These are phyloP conservation scores for Botrytis fragariae DNA, from an alignment of 2,329 filamentous ascomycete genomes.

Conservation along the genomic window DNA sequence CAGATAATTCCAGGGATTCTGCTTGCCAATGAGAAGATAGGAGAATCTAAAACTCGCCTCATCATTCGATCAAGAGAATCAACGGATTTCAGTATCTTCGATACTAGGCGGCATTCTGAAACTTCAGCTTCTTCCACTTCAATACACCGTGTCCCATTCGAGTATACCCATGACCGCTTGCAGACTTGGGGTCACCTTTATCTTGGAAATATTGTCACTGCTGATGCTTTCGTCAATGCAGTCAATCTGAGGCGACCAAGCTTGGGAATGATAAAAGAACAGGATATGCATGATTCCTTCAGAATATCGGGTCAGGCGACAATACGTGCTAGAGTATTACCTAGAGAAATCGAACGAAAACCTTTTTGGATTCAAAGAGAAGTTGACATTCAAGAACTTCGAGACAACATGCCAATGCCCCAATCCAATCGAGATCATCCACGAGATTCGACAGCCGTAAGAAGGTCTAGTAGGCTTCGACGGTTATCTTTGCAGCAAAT, in stretches of 20 bases:
- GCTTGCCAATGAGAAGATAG: background rate
- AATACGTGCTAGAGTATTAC: slow-evolving; percentile 47
- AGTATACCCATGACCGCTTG: slow-evolving; percentile 40
- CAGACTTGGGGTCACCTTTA: slow-evolving; percentile 45
- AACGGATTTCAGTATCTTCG: background rate
- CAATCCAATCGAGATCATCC: background rate
- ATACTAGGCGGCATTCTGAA: background rate
- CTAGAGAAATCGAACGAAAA: slow-evolving; percentile 42
- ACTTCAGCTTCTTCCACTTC: background rate
- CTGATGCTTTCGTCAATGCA: slow-evolving; percentile 48
- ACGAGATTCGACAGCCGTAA: background rate
- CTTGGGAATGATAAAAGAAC: slow-evolving; percentile 17
- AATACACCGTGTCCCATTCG: slow-evolving; percentile 27
- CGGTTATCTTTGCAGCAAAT: slow-evolving; percentile 24
- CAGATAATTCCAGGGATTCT: background rate
- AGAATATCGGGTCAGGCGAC: slow-evolving; percentile 31
- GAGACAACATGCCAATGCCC: slow-evolving; percentile 43
- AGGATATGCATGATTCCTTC: background rate
- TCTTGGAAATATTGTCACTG: slow-evolving; percentile 43
- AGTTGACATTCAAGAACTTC: slow-evolving; percentile 50
- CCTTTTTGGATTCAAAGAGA: slow-evolving; percentile 50
- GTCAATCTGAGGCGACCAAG: slow-evolving; percentile 42
- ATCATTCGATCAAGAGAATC: background rate
- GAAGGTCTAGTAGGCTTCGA: slow-evolving; percentile 28
- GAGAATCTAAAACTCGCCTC: background rate